These are phyloP conservation scores for Galeopsis tetrahit DNA, from an alignment of 257 asterid species.

Conservation along the genomic window DNA sequence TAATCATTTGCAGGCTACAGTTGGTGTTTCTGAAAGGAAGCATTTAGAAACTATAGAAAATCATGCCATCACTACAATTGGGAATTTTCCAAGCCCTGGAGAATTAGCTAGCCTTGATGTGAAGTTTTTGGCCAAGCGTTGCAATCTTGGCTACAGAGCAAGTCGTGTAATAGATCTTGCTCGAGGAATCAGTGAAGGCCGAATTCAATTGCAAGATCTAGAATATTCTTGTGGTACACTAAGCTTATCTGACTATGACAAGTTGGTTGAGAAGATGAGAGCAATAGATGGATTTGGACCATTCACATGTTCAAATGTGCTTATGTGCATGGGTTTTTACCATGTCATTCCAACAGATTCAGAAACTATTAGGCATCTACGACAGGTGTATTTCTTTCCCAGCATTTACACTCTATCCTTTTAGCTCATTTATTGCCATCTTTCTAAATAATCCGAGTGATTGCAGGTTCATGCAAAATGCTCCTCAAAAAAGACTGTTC, in stretches of 20 bases:
- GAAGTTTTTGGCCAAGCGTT: conserved; percentile 56
- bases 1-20: conserved; percentile 23
- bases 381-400: conserved; percentile 54
- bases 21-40: conserved; percentile 23
- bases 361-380: conserved; percentile 85
- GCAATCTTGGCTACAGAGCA: conserved; percentile 85
- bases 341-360: conserved; percentile 87
- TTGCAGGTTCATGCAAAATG: conserved; percentile 68
- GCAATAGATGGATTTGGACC: conserved; percentile 82
- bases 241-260: conserved; percentile 49
- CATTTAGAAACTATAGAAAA: conserved; percentile 30
- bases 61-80: conserved; percentile 34
- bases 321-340: conserved; percentile 89
- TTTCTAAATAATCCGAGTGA: conserved; percentile 10
- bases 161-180: conserved; percentile 77
- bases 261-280: conserved; percentile 62
- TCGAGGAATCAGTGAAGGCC: conserved; percentile 56
- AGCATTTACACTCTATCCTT: neutral
- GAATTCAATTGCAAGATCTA: conserved; percentile 56
- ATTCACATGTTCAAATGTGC: conserved; percentile 81
- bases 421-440: neutral
- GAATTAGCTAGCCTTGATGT: conserved; percentile 69
- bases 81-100: conserved; percentile 75
- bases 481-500: conserved; percentile 49
- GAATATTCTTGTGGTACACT: conserved; percentile 47